A percentile compares a stretch with the other conserved stretches of the same genome.
Evolutionary conservation across 345 rosid species (phyloP).

Genomic region (Syzygium aqueum): DNA sequence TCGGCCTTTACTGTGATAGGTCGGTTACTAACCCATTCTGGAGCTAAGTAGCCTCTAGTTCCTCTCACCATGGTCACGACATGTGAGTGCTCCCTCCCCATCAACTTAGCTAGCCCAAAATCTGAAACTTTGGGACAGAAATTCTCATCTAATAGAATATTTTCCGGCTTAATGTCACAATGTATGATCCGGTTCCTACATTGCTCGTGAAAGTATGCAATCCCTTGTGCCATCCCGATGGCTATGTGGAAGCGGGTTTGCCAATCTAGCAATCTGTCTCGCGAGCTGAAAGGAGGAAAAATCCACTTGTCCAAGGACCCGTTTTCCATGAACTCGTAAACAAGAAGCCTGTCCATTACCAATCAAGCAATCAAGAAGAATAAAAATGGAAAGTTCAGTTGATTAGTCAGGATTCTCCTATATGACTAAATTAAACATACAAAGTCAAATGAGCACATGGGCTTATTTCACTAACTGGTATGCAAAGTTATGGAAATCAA

Average conservation of each 20-base stretch:
- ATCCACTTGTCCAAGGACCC: constrained; percentile 78
- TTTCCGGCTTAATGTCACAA: constrained; percentile 70
- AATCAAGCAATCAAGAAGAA: neutral
- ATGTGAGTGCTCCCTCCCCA: constrained; percentile 63
- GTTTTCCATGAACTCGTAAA: constrained; percentile 70
- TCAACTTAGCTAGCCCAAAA: constrained; percentile 67
- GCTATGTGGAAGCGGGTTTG: constrained; percentile 47
- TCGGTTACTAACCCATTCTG: constrained; percentile 70
- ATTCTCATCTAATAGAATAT: constrained; percentile 47
- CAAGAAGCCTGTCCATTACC: constrained; percentile 36
- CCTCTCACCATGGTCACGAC: constrained; percentile 74
- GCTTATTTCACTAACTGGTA: neutral
- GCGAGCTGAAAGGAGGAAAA: constrained; percentile 22
- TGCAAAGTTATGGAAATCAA: neutral
- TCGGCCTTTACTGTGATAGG: constrained; percentile 77
- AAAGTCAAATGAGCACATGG: neutral
- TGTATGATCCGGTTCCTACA: constrained; percentile 63
- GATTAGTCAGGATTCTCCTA: neutral
- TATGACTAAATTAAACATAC: neutral
- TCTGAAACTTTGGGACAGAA: constrained; percentile 66
- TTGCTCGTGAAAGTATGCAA: constrained; percentile 71
- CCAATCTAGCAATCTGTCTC: constrained; percentile 41
- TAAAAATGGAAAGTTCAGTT: neutral
- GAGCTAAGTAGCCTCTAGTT: constrained; percentile 71
- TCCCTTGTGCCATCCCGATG: constrained; percentile 56